Evolutionary conservation across 2,329 filamentous ascomycete genomes (phyloP), one percentile per base, ranked within the genome.

Genomic region (Lachnellula occidentalis): DNA sequence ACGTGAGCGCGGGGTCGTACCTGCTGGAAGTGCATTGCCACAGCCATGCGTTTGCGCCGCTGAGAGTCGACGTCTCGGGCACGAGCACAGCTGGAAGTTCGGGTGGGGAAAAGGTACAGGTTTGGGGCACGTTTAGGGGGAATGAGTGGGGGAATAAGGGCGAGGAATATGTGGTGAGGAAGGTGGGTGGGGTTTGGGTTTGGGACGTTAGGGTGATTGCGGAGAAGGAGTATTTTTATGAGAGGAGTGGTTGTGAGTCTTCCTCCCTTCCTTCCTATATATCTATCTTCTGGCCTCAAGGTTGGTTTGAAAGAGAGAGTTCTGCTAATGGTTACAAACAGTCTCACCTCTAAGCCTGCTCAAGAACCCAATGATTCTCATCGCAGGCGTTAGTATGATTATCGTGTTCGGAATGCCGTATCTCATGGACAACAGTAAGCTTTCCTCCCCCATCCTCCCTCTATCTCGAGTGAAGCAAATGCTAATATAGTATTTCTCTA

Each of bases 331-430:
- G 24, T 5, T 47, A 12, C 19, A 37, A n/a, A 45, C 61, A 90
- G 87, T 92, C 74, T 90, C 86, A 17, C 78, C 92, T n/a, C 67
- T 96, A 54, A 82, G 81, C 55, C 85, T 96, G 53, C 77, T 96
- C 65, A 94, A 94, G 77, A 96, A 90, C 69, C 94, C 94, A 3
- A 97, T 97, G 91, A 96, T 97, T 60, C 79, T 99, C 57, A 87
- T 99, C 76, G 91, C 87, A 4, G 73, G 95, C 34, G 84, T 94
- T 39, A 90, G 86, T 58, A 83, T 96, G 76, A 85, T 76, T 5
- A 76, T 96, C 61, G 91, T 96, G 59, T 80, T 97, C 65, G 92
- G 92, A 62, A 90, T 97, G 88, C 94, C 94, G 14, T 94, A 96
- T 72, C 72, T 99, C 53, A 85, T 97, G 76, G 92, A 97, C 50